A percentile compares a stretch with the other conserved stretches of the same genome.
Conservation (phyloP, 257 asterid species). For the Solanum lignicaule region DNA sequence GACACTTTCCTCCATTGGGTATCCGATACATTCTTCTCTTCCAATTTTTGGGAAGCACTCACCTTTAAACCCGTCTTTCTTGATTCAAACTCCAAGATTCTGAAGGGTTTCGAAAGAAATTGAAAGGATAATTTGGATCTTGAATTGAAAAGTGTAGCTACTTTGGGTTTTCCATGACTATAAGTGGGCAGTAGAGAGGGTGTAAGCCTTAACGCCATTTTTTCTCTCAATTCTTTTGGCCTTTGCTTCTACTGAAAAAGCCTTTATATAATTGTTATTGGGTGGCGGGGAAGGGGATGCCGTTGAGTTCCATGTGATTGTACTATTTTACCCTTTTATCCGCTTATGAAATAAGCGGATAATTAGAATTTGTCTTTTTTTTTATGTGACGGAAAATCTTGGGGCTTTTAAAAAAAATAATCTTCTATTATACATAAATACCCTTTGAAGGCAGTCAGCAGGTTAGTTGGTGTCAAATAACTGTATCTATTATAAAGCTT, state of each 20-base stretch:
- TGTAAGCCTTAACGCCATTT: slow-evolving; percentile 51
- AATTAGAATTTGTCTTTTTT: background rate
- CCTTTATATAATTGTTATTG: background rate
- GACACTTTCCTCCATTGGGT: slow-evolving; percentile 80
- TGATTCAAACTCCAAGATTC: slow-evolving; percentile 4
- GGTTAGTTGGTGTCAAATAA: too few relatives aligned
- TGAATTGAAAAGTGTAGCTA: slow-evolving; percentile 21
- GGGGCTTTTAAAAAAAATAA: too few relatives aligned
- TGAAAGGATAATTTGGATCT: slow-evolving; percentile 19
- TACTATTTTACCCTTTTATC: background rate
- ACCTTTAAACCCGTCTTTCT: slow-evolving; percentile 16
- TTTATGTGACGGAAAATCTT: background rate
- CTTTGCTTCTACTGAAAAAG: background rate
- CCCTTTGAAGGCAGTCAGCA: too few relatives aligned
- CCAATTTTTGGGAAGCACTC: slow-evolving; percentile 53
- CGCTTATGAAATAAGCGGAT: slow-evolving; percentile 2
- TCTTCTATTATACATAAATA: background rate
- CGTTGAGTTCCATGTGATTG: background rate
- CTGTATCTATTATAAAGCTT: too few relatives aligned
- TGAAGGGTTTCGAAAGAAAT: slow-evolving; percentile 8
- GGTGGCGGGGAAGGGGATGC: slow-evolving; percentile 6
- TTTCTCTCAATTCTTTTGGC: background rate
- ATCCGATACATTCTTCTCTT: slow-evolving; percentile 35
- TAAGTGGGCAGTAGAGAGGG: slow-evolving; percentile 24
- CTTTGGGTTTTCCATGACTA: slow-evolving; percentile 25